Conservation (phyloP, 495 filamentous ascomycete species). For the Penicillium nucicola region DNA sequence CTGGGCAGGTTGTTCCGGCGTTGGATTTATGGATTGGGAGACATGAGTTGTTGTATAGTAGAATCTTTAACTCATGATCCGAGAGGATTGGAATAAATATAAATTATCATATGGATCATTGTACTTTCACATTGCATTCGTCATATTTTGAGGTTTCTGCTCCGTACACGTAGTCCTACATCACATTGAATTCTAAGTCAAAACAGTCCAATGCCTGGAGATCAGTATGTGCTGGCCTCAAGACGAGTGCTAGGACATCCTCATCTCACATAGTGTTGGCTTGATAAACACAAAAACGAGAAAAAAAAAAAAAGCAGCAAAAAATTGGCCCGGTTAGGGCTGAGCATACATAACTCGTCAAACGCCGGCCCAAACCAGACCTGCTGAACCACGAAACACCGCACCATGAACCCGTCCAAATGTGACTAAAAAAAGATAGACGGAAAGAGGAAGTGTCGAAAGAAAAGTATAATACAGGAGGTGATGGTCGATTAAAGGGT, state of each 20-base stretch:
- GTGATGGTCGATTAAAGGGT: slow-evolving; percentile 39
- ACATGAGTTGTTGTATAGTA: slow-evolving; percentile 91
- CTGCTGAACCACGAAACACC: slow-evolving; percentile 44
- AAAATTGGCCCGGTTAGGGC: slow-evolving; percentile 6
- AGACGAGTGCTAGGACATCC: slow-evolving; percentile 12
- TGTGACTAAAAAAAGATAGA: slow-evolving; percentile 21
- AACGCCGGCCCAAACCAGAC: slow-evolving; percentile 40
- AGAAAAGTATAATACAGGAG: slow-evolving; percentile 41
- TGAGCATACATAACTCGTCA: slow-evolving; percentile 20
- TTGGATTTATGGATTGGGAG: slow-evolving; percentile 94
- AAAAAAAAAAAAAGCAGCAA: slow-evolving; percentile 13
- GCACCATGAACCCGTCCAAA: slow-evolving; percentile 38
- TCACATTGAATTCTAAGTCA: slow-evolving; percentile 19
- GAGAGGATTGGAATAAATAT: background rate
- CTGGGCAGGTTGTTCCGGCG: slow-evolving; percentile 81
- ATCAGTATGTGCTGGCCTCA: slow-evolving; percentile 12
- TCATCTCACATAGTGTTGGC: background rate
- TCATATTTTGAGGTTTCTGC: slow-evolving; percentile 10
- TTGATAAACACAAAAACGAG: slow-evolving; percentile 9
- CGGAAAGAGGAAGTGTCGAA: slow-evolving; percentile 11
- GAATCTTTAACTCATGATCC: slow-evolving; percentile 83
- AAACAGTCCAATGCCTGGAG: slow-evolving; percentile 11
- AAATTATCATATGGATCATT: background rate
- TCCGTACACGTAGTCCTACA: slow-evolving; percentile 36
- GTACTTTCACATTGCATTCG: slow-evolving; percentile 16